These are phyloP conservation scores for Staphylotrichum longicolle DNA, from an alignment of 495 filamentous ascomycete genomes.

Conservation along the genomic window DNA sequence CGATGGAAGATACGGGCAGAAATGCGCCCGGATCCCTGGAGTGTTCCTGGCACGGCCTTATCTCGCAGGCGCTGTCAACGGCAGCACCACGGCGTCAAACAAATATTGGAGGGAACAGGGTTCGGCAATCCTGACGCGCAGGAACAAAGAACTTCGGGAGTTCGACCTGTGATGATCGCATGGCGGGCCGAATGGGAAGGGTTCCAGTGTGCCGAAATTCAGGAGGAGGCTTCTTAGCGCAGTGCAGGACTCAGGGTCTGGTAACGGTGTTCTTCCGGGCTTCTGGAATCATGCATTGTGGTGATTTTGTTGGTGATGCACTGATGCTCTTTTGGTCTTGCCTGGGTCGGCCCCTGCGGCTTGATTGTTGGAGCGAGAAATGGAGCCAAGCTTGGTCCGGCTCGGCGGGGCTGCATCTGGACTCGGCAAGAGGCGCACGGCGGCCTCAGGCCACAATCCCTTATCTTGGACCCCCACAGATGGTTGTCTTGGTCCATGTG, in stretches of 20 bases:
- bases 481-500: constrained; percentile 32
- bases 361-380: too few relatives aligned
- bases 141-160: too few relatives aligned
- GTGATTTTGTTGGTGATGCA: neutral
- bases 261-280: neutral
- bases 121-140: neutral
- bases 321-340: neutral
- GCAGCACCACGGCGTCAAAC: neutral
- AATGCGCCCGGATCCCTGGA: neutral
- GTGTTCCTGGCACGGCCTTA: too few relatives aligned
- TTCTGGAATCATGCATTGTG: constrained; percentile 7
- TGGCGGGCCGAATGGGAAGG: constrained; percentile 17
- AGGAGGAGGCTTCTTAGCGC: neutral
- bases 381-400: constrained; percentile 15
- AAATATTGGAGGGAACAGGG: neutral
- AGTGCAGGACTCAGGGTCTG: constrained; percentile 1
- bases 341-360: too few relatives aligned
- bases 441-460: constrained; percentile 28
- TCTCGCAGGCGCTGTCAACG: too few relatives aligned
- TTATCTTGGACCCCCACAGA: constrained; percentile 40
- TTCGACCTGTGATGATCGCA: neutral
- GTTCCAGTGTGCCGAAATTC: constrained; percentile 9
- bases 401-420: constrained; percentile 25
- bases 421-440: neutral
- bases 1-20: neutral